phyloP scores from a whole-genome alignment of 2,329 filamentous ascomycete genomes.

The Penicillium sp. region DNA sequence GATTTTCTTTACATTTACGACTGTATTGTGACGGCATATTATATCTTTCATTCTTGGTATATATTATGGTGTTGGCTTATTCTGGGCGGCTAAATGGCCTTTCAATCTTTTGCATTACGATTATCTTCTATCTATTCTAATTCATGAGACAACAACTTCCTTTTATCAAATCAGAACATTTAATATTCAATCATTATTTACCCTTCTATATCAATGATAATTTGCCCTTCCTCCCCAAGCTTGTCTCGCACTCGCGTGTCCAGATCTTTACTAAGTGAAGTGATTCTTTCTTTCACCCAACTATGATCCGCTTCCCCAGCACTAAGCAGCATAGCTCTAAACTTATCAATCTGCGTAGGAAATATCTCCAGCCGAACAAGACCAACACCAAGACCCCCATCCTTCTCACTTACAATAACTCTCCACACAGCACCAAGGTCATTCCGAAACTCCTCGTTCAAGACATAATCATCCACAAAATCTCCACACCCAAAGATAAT shows the following conservation, averaged over 20 bases:
- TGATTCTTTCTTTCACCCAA: constrained; percentile 36
- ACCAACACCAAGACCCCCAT: constrained; percentile 14
- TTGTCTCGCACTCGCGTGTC: constrained; percentile 30
- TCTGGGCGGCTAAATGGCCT: background rate
- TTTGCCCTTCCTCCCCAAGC: constrained; percentile 36
- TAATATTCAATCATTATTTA: background rate
- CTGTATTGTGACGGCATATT: constrained; percentile 13
- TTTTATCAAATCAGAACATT: background rate
- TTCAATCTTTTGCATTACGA: background rate
- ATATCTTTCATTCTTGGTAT: background rate
- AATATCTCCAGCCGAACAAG: constrained; percentile 39
- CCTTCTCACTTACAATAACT: constrained; percentile 32
- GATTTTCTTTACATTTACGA: constrained; percentile 7
- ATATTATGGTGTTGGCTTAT: background rate
- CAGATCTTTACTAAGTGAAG: constrained; percentile 32
- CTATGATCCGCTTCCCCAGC: constrained; percentile 35
- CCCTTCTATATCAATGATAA: constrained; percentile 29
- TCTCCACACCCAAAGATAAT: constrained; percentile 49
- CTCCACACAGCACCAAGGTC: constrained; percentile 47
- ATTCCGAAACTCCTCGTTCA: constrained; percentile 41
- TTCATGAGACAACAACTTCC: background rate
- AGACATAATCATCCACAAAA: constrained; percentile 49
- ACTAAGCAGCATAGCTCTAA: constrained; percentile 37
- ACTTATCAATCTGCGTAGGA: constrained; percentile 40
- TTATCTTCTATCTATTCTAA: background rate